phyloP scores from a whole-genome alignment of 2,329 filamentous ascomycete genomes.

The Juglanconis oblonga region DNA sequence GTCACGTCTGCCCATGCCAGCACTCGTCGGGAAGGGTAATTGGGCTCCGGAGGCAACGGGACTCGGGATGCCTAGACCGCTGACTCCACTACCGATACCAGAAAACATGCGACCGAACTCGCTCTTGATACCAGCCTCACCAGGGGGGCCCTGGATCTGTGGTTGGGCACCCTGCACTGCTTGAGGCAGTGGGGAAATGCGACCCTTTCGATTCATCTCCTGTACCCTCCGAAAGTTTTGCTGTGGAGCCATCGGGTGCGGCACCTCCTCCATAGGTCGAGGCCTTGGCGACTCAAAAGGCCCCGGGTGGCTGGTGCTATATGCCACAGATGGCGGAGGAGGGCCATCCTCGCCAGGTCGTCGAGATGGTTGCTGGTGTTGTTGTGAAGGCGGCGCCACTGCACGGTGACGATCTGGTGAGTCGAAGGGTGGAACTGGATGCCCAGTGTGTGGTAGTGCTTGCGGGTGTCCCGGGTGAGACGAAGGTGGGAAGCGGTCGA shows the following conservation, averaged over 20 bases:
- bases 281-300: slow-evolving; percentile 42
- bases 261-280: slow-evolving; percentile 48
- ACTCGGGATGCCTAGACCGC: slow-evolving; percentile 48
- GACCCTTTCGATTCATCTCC: slow-evolving; percentile 75
- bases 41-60: slow-evolving; percentile 43
- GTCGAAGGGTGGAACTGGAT: slow-evolving; percentile 39
- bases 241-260: slow-evolving; percentile 54
- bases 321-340: slow-evolving; percentile 49
- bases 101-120: slow-evolving; percentile 95
- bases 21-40: slow-evolving; percentile 42
- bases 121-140: slow-evolving; percentile 87
- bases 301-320: slow-evolving; percentile 39
- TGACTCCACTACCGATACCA: slow-evolving; percentile 69
- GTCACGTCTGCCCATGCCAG: slow-evolving; percentile 48
- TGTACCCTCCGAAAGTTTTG: slow-evolving; percentile 75
- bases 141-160: slow-evolving; percentile 72
- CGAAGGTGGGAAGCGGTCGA: slow-evolving; percentile 38
- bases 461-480: slow-evolving; percentile 33
- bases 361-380: slow-evolving; percentile 33
- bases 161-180: slow-evolving; percentile 90
- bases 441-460: slow-evolving; percentile 26
- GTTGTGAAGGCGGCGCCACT: slow-evolving; percentile 31
- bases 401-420: slow-evolving; percentile 50
- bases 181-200: slow-evolving; percentile 84
- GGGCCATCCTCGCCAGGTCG: slow-evolving; percentile 46